These are phyloP conservation scores for Malus domestica DNA, from an alignment of 306 rosid species.

Conservation along the genomic window DNA sequence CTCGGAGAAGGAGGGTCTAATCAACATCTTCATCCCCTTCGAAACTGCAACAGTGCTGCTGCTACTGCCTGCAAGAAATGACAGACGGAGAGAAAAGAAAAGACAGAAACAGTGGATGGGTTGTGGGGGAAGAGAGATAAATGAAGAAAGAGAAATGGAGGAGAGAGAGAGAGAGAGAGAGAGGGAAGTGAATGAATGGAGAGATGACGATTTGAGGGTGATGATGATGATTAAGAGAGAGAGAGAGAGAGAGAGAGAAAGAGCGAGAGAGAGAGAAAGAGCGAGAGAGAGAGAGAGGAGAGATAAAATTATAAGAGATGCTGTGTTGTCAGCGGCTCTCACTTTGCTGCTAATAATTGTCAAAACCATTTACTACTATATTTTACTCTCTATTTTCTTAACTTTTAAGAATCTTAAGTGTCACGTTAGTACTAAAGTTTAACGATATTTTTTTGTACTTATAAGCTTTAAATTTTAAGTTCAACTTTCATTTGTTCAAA, in stretches of 20 bases:
- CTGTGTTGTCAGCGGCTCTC: slow-evolving; percentile 42
- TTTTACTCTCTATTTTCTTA: background rate
- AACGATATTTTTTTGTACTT: too few species aligned
- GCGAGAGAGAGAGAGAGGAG: background rate
- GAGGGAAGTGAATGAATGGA: slow-evolving; percentile 24
- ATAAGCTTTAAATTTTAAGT: too few species aligned
- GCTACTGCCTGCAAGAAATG: slow-evolving; percentile 14
- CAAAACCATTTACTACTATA: slow-evolving; percentile 3
- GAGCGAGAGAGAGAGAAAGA: slow-evolving; percentile 3
- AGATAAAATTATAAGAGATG: slow-evolving; percentile 17
- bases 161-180: background rate
- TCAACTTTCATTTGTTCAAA: too few species aligned
- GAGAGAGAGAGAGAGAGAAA: slow-evolving; percentile 8
- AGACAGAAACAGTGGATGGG: slow-evolving; percentile 15
- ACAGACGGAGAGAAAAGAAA: slow-evolving; percentile 1
- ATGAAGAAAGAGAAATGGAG: slow-evolving; percentile 17
- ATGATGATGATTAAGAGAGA: slow-evolving; percentile 34
- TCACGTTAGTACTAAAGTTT: too few species aligned
- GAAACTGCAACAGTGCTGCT: slow-evolving; percentile 19
- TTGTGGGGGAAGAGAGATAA: slow-evolving; percentile 26
- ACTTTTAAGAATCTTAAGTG: background rate
- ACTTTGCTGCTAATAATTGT: slow-evolving; percentile 42
- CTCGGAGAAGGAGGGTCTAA: slow-evolving; percentile 3
- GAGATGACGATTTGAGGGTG: slow-evolving; percentile 27
- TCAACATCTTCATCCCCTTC: slow-evolving; percentile 13